phyloP scores from a whole-genome alignment of 371 early-diverging fungal species.

The Cokeromyces recurvatus region DNA sequence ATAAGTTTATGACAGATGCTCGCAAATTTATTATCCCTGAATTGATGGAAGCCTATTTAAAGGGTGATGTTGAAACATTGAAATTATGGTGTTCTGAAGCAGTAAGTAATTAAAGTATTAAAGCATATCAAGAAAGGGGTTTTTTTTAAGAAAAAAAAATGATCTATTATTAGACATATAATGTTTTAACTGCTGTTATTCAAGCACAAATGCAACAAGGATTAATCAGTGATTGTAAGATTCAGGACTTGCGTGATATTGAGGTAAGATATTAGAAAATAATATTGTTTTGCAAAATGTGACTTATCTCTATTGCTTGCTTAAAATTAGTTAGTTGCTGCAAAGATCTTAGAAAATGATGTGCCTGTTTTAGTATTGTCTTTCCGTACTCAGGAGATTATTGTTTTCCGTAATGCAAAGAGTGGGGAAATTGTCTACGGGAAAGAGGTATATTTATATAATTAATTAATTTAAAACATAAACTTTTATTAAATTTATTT shows the following conservation, averaged over 20 bases:
- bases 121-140: too few species aligned
- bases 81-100: slow-evolving; percentile 94
- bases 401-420: slow-evolving; percentile 85
- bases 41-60: slow-evolving; percentile 90
- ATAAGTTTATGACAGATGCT: slow-evolving; percentile 84
- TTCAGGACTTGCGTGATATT: slow-evolving; percentile 89
- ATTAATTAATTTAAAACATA: too few species aligned
- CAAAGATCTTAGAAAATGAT: slow-evolving; percentile 89
- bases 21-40: slow-evolving; percentile 95
- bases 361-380: slow-evolving; percentile 85
- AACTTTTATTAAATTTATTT: too few species aligned
- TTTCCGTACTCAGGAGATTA: slow-evolving; percentile 92
- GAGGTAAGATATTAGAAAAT: slow-evolving; percentile 47
- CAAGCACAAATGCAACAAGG: slow-evolving; percentile 85
- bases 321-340: slow-evolving; percentile 64
- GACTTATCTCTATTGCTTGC: neutral
- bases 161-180: slow-evolving; percentile 63
- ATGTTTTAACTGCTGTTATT: slow-evolving; percentile 82
- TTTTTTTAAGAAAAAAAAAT: neutral
- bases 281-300: too few species aligned
- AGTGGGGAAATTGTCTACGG: slow-evolving; percentile 85
- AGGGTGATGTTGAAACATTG: slow-evolving; percentile 78
- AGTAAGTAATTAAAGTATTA: slow-evolving; percentile 38
- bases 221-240: slow-evolving; percentile 86
- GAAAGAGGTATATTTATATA: slow-evolving; percentile 51